These are phyloP conservation scores for Tetrapyrgos nigripes DNA, from an alignment of 1,284 basidiomycete genomes.

Conservation along the genomic window DNA sequence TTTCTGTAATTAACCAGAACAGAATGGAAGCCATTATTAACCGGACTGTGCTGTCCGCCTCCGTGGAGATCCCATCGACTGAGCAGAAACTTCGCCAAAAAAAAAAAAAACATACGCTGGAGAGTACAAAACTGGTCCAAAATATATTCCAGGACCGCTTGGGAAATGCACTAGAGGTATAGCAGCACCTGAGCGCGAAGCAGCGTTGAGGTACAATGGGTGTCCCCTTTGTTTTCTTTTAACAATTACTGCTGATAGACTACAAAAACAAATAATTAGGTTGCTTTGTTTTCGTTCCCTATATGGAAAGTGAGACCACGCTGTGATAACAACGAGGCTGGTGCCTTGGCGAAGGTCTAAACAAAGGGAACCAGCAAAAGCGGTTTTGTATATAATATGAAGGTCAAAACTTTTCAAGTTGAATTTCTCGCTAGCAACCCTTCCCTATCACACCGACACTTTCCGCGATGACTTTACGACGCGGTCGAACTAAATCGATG, in stretches of 20 bases:
- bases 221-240: no score
- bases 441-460: neutral
- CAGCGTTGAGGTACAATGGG: no score
- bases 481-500: neutral
- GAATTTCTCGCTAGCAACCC: neutral
- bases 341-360: constrained; percentile 22
- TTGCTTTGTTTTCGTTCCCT: constrained; percentile 16
- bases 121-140: no score
- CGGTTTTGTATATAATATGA: constrained; percentile 14
- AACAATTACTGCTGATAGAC: no score
- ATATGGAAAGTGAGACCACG: constrained; percentile 22
- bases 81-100: no score
- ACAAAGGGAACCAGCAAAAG: constrained; percentile 12
- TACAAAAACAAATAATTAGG: neutral
- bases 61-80: no score
- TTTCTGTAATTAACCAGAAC: neutral
- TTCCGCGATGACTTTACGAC: neutral
- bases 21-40: neutral
- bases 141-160: no score
- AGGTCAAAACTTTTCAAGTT: constrained; percentile 3
- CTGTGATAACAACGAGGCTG: constrained; percentile 36
- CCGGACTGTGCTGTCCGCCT: neutral
- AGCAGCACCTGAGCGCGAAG: no score
- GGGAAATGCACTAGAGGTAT: no score
- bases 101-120: no score